These are phyloP conservation scores for Scutellaria barbata DNA, from an alignment of 257 asterid genomes.

Conservation along the genomic window DNA sequence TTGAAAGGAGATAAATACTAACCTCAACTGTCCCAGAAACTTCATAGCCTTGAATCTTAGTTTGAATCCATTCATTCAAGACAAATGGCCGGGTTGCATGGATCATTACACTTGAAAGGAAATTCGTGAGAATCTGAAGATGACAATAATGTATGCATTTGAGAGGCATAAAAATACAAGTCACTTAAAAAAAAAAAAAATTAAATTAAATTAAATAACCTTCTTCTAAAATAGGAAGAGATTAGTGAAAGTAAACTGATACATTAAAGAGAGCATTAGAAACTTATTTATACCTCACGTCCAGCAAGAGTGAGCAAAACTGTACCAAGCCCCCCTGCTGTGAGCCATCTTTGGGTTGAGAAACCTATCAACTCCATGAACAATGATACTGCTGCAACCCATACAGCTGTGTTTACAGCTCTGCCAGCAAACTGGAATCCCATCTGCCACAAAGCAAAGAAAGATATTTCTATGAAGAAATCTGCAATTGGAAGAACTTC, in stretches of 20 bases:
- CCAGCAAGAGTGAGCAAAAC: slow-evolving; percentile 97
- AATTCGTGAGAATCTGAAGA: slow-evolving; percentile 88
- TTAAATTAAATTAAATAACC: slow-evolving; percentile 7
- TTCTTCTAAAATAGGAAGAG: not conserved
- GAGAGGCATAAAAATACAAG: slow-evolving; percentile 24
- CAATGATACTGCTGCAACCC: slow-evolving; percentile 95
- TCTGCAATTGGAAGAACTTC: slow-evolving; percentile 23
- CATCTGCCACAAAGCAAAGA: slow-evolving; percentile 59
- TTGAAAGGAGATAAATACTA: slow-evolving; percentile 27
- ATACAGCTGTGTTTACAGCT: slow-evolving; percentile 87
- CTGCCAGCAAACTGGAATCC: slow-evolving; percentile 93
- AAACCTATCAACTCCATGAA: slow-evolving; percentile 99
- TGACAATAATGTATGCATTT: slow-evolving; percentile 26
- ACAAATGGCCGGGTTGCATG: slow-evolving; percentile 92
- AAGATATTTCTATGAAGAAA: not conserved
- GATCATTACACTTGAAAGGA: slow-evolving; percentile 94
- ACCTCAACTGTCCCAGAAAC: slow-evolving; percentile 99
- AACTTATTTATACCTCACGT: slow-evolving; percentile 69
- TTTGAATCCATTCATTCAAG: slow-evolving; percentile 90
- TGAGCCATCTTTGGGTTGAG: slow-evolving; percentile 93
- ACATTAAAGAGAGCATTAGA: slow-evolving; percentile 6
- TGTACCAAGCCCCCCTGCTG: slow-evolving; percentile 98
- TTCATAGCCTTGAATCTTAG: slow-evolving; percentile 90
- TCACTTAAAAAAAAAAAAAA: not conserved
- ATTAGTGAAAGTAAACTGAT: not conserved